Conservation (phyloP, 306 rosid genomes). For the Cucurbita moschata region DNA sequence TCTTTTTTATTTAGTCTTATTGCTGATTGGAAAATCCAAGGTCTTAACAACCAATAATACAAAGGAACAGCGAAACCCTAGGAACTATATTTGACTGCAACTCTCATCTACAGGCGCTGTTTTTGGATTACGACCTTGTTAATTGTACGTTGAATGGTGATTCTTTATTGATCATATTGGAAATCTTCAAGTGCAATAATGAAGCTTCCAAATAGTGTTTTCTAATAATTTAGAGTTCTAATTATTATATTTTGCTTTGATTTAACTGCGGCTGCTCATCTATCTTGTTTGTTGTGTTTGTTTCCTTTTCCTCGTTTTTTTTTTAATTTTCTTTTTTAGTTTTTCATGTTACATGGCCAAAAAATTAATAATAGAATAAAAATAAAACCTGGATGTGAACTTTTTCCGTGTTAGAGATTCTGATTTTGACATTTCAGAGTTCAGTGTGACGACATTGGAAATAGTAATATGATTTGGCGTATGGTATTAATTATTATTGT, state of each 20-base stretch:
- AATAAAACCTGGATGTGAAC: conserved; percentile 5
- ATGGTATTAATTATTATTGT: conserved; percentile 1
- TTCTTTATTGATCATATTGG: not conserved
- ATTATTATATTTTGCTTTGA: not conserved
- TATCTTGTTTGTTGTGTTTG: conserved; percentile 22
- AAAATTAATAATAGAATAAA: not conserved
- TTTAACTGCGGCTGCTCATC: not conserved
- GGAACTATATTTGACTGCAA: conserved; percentile 14
- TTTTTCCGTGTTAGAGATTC: conserved; percentile 26
- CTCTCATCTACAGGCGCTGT: not conserved
- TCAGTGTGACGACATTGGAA: conserved; percentile 20
- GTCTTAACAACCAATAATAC: conserved; percentile 1
- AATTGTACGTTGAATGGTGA: conserved; percentile 7
- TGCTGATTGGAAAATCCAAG: conserved; percentile 13
- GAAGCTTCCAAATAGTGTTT: conserved; percentile 9
- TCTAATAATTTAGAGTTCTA: not conserved
- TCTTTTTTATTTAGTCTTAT: not conserved
- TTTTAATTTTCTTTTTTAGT: not conserved
- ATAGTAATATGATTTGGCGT: conserved; percentile 21
- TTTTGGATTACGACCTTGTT: conserved; percentile 6
- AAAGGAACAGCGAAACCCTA: conserved; percentile 16
- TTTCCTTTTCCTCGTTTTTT: conserved; percentile 1
- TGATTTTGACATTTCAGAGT: conserved; percentile 28
- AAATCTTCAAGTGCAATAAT: conserved; percentile 5
- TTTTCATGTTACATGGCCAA: conserved; percentile 10